These are phyloP conservation scores for Polytrichum commune DNA, from an alignment of 225 moss, liverwort and hornwort species.

Conservation along the genomic window DNA sequence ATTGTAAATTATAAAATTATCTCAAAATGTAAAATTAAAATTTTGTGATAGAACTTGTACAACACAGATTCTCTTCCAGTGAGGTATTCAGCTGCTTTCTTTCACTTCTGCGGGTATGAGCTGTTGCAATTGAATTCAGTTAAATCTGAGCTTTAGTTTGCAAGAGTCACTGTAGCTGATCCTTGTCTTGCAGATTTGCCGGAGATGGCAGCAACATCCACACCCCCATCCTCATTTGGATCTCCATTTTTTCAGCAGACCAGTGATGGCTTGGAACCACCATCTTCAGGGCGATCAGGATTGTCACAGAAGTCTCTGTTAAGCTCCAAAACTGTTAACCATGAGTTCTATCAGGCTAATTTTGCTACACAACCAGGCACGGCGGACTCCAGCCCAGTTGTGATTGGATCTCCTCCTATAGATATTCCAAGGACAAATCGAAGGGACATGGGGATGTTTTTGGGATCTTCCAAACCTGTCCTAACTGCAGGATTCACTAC, in stretches of 20 bases:
- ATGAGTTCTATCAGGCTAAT: conserved; percentile 44
- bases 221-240: conserved; percentile 68
- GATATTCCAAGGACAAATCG: conserved; percentile 49
- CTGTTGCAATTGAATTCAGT: too few relatives aligned
- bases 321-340: conserved; percentile 34
- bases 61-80: too few relatives aligned
- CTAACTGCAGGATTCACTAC: conserved; percentile 6
- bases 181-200: conserved; percentile 27
- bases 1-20: too few relatives aligned
- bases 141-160: too few relatives aligned
- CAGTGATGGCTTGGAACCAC: conserved; percentile 41
- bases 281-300: conserved; percentile 28
- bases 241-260: conserved; percentile 64
- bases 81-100: too few relatives aligned
- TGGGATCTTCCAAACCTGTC: conserved; percentile 18
- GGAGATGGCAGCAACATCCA: conserved; percentile 44
- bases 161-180: too few relatives aligned
- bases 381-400: conserved; percentile 20
- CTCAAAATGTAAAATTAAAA: too few relatives aligned
- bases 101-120: too few relatives aligned
- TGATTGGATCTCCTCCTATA: conserved; percentile 50
- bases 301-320: conserved; percentile 29
- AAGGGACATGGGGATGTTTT: conserved; percentile 40
- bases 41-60: too few relatives aligned
- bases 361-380: conserved; percentile 25